Conservation (phyloP, 192 early-diverging fungal species). For the Linnemannia hyalina region DNA sequence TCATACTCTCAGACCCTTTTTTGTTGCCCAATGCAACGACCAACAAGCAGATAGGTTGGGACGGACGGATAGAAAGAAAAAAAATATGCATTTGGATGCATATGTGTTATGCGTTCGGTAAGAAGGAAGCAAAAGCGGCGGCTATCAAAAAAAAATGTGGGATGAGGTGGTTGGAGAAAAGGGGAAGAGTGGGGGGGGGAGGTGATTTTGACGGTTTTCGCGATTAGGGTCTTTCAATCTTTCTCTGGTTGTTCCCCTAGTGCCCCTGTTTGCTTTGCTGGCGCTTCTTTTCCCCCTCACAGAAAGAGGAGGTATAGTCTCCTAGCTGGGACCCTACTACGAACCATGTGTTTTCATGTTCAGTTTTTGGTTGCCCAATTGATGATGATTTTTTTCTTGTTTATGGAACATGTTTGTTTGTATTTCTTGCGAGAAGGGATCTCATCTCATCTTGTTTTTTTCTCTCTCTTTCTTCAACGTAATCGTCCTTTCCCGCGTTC, state of each 20-base stretch:
- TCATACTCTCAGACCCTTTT: background rate
- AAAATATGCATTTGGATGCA: no score
- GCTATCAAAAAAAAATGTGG: background rate
- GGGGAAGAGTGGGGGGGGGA: no score
- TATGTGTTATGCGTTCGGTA: no score
- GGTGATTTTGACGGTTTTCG: no score
- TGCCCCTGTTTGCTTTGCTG: no score
- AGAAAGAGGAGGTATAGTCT: background rate
- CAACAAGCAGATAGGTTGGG: background rate
- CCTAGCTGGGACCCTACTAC: background rate
- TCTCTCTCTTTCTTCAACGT: background rate
- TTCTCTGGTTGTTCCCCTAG: no score
- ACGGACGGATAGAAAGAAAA: no score
- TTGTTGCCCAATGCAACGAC: background rate
- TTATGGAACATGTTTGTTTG: background rate
- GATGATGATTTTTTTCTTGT: background rate
- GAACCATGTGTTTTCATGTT: conserved; percentile 23
- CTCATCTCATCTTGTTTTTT: conserved; percentile 35
- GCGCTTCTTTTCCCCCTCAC: background rate
- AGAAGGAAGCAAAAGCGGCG: background rate
- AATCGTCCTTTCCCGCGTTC: background rate
- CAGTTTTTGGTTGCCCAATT: background rate
- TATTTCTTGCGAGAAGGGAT: background rate
- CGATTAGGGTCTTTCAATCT: no score
- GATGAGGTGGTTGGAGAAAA: background rate